phyloP scores from a whole-genome alignment of 371 early-diverging fungal genomes.

The Mortierella sp. region DNA sequence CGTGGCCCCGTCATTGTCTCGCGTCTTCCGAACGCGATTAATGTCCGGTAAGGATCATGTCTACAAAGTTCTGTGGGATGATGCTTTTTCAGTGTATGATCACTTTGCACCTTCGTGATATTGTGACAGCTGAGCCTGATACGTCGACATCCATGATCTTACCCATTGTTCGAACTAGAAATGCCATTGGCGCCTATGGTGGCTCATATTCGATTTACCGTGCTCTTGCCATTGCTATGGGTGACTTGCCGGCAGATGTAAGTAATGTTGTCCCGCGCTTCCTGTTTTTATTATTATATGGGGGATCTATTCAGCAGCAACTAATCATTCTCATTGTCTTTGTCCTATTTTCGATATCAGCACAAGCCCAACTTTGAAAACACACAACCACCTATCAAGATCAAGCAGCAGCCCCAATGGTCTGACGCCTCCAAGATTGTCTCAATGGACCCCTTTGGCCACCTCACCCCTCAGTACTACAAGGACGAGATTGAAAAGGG shows the following conservation, averaged over 20 bases:
- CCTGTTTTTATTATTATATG: too few relatives aligned
- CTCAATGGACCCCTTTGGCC: conserved; percentile 95
- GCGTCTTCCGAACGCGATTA: conserved; percentile 81
- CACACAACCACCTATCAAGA: conserved; percentile 88
- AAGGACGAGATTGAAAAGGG: conserved; percentile 74
- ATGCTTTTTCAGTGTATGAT: too few relatives aligned
- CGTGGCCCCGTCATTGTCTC: conserved; percentile 94
- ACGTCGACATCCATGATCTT: too few relatives aligned
- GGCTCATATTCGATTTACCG: conserved; percentile 96
- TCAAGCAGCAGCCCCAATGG: conserved; percentile 92
- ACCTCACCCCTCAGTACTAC: conserved; percentile 75
- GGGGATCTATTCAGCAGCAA: too few relatives aligned
- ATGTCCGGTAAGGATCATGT: conserved; percentile 64
- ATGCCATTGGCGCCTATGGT: conserved; percentile 96
- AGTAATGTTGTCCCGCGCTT: neutral
- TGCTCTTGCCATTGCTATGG: conserved; percentile 93
- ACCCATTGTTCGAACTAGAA: conserved; percentile 61
- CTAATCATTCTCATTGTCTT: too few relatives aligned
- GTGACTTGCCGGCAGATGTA: conserved; percentile 79
- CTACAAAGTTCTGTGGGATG: neutral
- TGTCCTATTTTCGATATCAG: conserved; percentile 20
- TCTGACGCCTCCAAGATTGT: conserved; percentile 91
- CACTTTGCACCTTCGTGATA: neutral
- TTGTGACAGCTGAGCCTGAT: neutral
- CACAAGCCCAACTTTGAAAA: conserved; percentile 91